Conservation (phyloP, 768 basidiomycete species). For the Pholiota molesta region DNA sequence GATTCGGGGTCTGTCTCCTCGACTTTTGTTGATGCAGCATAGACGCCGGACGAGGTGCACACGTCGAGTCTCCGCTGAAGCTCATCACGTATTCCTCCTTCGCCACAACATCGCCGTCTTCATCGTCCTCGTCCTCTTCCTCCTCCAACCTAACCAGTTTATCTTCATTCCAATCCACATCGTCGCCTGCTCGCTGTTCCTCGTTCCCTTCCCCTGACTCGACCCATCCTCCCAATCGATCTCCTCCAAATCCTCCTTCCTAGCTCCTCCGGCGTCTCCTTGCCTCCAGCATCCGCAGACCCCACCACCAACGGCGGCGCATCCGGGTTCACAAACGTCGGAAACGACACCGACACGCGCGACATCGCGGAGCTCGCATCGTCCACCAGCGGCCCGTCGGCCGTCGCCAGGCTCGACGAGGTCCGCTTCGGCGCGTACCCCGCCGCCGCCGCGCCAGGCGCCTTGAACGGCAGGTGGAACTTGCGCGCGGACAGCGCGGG, state of each 20-base stretch:
- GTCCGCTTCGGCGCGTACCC: background rate
- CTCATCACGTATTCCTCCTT: conserved; percentile 14
- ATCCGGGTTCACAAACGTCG: conserved; percentile 34
- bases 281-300: background rate
- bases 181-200: background rate
- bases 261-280: background rate
- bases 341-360: conserved; percentile 34
- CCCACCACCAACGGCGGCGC: background rate
- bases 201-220: background rate
- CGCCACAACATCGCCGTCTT: conserved; percentile 17
- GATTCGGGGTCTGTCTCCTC: conserved; percentile 31
- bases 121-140: conserved; percentile 17
- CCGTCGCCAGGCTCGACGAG: background rate
- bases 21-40: conserved; percentile 17
- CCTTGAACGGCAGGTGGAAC: conserved; percentile 24
- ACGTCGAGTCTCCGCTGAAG: conserved; percentile 7
- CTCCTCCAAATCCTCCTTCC: conserved; percentile 13
- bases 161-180: background rate
- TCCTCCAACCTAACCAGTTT: conserved; percentile 5
- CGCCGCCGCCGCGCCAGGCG: conserved; percentile 5
- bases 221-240: conserved; percentile 13
- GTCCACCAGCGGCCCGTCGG: background rate
- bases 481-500: conserved; percentile 19
- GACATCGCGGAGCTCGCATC: conserved; percentile 22
- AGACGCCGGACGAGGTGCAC: conserved; percentile 4